phyloP scores from a whole-genome alignment of 78 protist species.

The Mastigamoeba balamuthi region DNA sequence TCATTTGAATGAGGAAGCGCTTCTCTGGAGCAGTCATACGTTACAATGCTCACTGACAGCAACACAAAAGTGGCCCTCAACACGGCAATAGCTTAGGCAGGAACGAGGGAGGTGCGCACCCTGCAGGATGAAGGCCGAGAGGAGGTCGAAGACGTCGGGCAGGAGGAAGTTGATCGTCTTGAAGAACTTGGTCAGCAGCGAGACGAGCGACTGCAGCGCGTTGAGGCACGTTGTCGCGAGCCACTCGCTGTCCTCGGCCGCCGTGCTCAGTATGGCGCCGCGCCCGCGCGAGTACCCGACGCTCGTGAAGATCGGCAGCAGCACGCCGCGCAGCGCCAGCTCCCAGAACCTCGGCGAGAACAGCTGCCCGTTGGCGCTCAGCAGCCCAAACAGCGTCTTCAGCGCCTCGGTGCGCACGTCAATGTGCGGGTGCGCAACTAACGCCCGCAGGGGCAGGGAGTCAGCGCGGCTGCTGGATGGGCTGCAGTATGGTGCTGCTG shows the following conservation, averaged over 20 bases:
- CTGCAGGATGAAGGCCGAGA: conserved; percentile 40
- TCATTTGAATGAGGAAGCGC: too few relatives aligned
- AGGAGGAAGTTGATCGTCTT: conserved; percentile 45
- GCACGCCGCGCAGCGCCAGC: conserved; percentile 73
- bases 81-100: conserved; percentile 29
- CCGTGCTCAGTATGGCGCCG: neutral
- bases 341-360: conserved; percentile 68
- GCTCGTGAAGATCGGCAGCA: conserved; percentile 83
- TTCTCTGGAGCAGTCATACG: neutral
- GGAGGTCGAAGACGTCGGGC: conserved; percentile 43
- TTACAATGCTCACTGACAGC: conserved; percentile 39
- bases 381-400: conserved; percentile 45
- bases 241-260: conserved; percentile 39
- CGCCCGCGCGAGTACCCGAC: conserved; percentile 37
- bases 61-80: conserved; percentile 42
- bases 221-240: conserved; percentile 38
- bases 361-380: conserved; percentile 37
- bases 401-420: conserved; percentile 58
- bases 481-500: neutral
- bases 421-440: conserved; percentile 30
- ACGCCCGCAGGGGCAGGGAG: too few relatives aligned
- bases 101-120: neutral
- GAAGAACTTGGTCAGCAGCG: conserved; percentile 41
- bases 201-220: conserved; percentile 45
- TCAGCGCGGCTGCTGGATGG: neutral